These are phyloP conservation scores for Phytophthora citricola DNA, from an alignment of 352 stramenopile genomes.

Conservation along the genomic window DNA sequence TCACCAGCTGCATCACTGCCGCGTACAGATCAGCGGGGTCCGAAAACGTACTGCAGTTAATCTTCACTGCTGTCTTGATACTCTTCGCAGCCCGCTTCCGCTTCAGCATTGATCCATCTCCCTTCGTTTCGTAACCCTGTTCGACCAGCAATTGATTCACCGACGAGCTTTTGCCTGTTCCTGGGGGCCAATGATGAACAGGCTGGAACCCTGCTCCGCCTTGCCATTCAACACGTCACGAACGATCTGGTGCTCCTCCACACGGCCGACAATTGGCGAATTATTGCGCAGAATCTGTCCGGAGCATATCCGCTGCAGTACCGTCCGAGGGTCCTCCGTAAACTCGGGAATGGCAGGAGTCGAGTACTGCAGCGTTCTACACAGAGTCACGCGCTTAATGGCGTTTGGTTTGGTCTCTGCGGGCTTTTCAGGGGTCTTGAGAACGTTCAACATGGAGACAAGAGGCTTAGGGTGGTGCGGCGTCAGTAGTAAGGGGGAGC, in stretches of 20 bases:
- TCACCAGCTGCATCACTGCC: conserved; percentile 38
- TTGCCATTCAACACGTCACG: conserved; percentile 34
- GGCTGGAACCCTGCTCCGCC: conserved; percentile 22
- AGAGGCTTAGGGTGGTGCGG: conserved; percentile 26
- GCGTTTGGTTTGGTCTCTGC: conserved; percentile 6
- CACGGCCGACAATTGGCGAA: conserved; percentile 49
- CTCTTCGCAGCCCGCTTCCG: conserved; percentile 13
- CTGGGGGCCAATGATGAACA: conserved; percentile 77
- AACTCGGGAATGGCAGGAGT: not conserved
- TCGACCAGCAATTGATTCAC: conserved; percentile 50
- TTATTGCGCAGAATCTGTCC: conserved; percentile 21
- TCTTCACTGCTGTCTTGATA: conserved; percentile 38
- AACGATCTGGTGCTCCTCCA: conserved; percentile 48
- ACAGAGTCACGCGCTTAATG: conserved; percentile 7
- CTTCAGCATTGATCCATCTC: not conserved
- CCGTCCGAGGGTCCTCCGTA: conserved; percentile 15
- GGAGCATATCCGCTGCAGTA: conserved; percentile 45
- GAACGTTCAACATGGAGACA: not conserved
- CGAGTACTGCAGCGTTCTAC: conserved; percentile 31
- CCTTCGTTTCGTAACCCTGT: conserved; percentile 32
- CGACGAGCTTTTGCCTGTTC: conserved; percentile 74
- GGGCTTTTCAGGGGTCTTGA: conserved; percentile 14
- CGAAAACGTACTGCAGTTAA: conserved; percentile 77
- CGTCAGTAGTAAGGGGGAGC: conserved; percentile 28
- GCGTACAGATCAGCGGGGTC: conserved; percentile 54